Conservation (phyloP, 768 basidiomycete genomes). For the Lentinula detonsa region DNA sequence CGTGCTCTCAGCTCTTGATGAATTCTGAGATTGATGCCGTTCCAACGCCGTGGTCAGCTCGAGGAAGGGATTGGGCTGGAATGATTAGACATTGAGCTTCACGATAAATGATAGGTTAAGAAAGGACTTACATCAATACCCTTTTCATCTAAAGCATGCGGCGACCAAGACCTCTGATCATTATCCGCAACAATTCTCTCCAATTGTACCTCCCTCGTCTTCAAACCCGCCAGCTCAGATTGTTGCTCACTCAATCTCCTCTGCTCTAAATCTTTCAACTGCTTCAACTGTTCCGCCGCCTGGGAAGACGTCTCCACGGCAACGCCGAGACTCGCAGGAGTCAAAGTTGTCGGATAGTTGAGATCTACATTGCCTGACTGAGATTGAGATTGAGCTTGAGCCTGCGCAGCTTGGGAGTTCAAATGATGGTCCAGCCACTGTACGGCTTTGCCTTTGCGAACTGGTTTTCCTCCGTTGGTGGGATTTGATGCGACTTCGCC, state of each 20-base stretch:
- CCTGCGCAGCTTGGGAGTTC: slow-evolving; percentile 2
- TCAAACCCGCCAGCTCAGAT: background rate
- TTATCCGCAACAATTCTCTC: background rate
- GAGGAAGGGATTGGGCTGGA: slow-evolving; percentile 2
- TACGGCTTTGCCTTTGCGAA: slow-evolving; percentile 1
- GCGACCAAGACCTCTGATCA: background rate
- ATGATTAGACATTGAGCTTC: too few species aligned
- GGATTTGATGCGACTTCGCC: background rate
- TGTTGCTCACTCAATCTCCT: background rate
- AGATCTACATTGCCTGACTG: background rate
- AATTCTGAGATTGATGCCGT: slow-evolving; percentile 1
- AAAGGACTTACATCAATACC: slow-evolving; percentile 3
- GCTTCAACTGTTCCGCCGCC: background rate
- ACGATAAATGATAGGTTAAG: too few species aligned
- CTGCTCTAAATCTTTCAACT: background rate
- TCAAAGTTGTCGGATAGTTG: background rate
- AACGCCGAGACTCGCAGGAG: background rate
- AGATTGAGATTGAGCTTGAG: background rate
- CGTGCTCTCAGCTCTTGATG: background rate
- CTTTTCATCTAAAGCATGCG: slow-evolving; percentile 3
- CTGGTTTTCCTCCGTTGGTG: background rate
- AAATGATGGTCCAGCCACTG: slow-evolving; percentile 6
- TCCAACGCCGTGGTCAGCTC: slow-evolving; percentile 3
- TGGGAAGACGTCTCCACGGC: background rate
- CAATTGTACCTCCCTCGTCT: background rate